These are phyloP conservation scores for Cladosporium sp. DNA, from an alignment of 2,329 filamentous ascomycete genomes.

Conservation along the genomic window DNA sequence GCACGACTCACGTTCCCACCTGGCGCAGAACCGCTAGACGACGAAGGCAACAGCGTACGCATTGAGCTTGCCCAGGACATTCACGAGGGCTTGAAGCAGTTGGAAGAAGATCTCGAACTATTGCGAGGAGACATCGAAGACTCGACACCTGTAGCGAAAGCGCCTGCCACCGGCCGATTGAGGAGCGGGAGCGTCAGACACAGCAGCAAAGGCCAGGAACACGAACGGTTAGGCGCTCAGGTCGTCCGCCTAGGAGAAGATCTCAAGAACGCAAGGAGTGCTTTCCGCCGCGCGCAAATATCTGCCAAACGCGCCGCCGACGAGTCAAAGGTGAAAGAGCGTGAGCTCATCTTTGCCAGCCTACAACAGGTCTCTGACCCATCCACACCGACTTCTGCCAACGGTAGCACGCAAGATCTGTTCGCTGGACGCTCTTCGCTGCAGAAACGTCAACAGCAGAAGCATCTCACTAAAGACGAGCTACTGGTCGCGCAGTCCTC, in stretches of 20 bases:
- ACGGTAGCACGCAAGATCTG: conserved; percentile 33
- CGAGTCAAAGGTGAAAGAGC: conserved; percentile 69
- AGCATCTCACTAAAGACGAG: conserved; percentile 65
- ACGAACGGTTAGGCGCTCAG: conserved; percentile 59
- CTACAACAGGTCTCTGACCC: conserved; percentile 46
- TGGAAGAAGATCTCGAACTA: conserved; percentile 79
- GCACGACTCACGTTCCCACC: conserved; percentile 57
- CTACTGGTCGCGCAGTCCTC: conserved; percentile 69
- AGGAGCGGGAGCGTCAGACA: conserved; percentile 51
- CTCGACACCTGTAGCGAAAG: conserved; percentile 44
- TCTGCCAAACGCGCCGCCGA: conserved; percentile 71
- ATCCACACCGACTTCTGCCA: conserved; percentile 14
- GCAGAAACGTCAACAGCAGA: conserved; percentile 28
- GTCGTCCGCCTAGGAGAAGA: conserved; percentile 66
- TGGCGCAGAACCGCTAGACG: conserved; percentile 57
- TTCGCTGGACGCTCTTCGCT: conserved; percentile 29
- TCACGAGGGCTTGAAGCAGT: conserved; percentile 68
- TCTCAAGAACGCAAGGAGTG: conserved; percentile 60
- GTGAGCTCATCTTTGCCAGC: conserved; percentile 68
- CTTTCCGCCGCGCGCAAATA: conserved; percentile 79
- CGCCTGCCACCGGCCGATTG: conserved; percentile 32
- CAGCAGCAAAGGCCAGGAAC: conserved; percentile 53
- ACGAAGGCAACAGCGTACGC: conserved; percentile 52
- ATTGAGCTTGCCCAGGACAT: conserved; percentile 78
- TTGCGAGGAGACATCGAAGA: conserved; percentile 74